Evolutionary conservation across 768 basidiomycete genomes (phyloP).

Genomic region (Rhodotorula taiwanensis): DNA sequence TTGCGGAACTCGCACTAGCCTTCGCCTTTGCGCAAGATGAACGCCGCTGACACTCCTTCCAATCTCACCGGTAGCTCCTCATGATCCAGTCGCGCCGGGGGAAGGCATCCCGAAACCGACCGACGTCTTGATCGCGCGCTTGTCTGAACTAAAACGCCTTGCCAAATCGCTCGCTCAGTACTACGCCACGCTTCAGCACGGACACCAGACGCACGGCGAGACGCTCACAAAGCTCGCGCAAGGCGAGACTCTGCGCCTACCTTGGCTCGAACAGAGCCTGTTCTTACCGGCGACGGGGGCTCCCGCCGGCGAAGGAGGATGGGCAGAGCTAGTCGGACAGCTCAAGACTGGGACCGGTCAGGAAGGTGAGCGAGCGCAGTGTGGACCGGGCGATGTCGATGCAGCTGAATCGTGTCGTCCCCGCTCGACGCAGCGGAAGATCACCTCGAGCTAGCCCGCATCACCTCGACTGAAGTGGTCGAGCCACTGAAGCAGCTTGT

Average conservation of each 20-base stretch:
- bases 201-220: background rate
- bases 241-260: background rate
- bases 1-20: too few relatives aligned
- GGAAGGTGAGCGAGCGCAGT: conserved; percentile 1
- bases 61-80: background rate
- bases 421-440: background rate
- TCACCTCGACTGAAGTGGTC: conserved; percentile 2
- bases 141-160: conserved; percentile 43
- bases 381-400: too few relatives aligned
- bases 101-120: background rate
- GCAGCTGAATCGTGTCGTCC: background rate
- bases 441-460: background rate
- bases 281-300: background rate
- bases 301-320: background rate
- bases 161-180: conserved; percentile 17
- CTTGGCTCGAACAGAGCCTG: conserved; percentile 1
- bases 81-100: conserved; percentile 13
- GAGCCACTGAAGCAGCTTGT: conserved; percentile 16
- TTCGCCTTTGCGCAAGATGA: too few relatives aligned
- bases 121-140: conserved; percentile 28
- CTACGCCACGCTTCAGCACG: conserved; percentile 2
- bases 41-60: too few relatives aligned
- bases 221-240: background rate
- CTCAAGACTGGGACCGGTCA: background rate
- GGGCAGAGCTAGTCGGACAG: background rate